Percentiles rank a stretch among this genome's conserved stretches.
These are phyloP conservation scores for Paramecium octaurelia DNA, from an alignment of 73 alveolate species.

Conservation along the genomic window DNA sequence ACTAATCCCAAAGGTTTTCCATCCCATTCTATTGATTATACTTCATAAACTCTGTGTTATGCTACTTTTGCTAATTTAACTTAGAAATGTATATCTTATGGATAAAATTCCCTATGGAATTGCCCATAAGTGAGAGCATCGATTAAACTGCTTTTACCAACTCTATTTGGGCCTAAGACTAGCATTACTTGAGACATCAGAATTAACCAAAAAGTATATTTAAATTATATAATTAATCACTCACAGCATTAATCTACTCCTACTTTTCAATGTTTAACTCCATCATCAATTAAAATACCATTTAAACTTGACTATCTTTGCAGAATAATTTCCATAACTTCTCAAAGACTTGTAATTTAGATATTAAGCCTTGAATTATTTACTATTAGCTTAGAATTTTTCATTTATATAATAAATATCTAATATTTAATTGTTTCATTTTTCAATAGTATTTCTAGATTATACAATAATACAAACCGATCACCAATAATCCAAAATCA, in stretches of 20 bases:
- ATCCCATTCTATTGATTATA: constrained; percentile 30
- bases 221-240: constrained; percentile 23
- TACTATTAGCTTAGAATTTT: neutral
- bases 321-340: neutral
- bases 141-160: constrained; percentile 5
- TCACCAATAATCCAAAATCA: too few relatives aligned
- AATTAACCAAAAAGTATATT: constrained; percentile 7
- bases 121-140: constrained; percentile 9
- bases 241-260: neutral
- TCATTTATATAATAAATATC: neutral
- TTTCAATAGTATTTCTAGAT: neutral
- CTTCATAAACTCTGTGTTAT: constrained; percentile 19
- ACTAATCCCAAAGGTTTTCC: constrained; percentile 10
- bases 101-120: constrained; percentile 19
- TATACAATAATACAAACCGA: neutral
- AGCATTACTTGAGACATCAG: constrained; percentile 23
- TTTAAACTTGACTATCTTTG: neutral
- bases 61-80: constrained; percentile 20
- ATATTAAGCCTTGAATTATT: neutral
- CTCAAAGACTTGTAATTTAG: neutral
- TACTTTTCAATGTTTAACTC: neutral
- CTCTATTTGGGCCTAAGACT: neutral
- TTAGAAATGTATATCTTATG: constrained; percentile 3
- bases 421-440: neutral
- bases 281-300: neutral